phyloP scores from a whole-genome alignment of 306 rosid genomes.

The Cajanus cajan region DNA sequence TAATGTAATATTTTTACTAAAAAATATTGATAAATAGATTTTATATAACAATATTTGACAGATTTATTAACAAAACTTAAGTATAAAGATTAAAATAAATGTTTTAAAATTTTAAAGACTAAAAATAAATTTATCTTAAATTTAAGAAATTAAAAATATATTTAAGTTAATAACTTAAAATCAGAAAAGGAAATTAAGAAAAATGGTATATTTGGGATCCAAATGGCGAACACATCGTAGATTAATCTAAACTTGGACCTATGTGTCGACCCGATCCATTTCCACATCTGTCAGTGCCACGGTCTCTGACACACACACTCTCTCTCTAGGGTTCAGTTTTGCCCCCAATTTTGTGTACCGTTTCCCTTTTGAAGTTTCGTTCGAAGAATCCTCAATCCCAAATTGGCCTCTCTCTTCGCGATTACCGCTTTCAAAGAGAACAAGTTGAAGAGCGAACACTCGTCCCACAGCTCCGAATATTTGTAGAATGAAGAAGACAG shows the following conservation, averaged over 20 bases:
- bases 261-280: constrained; percentile 5
- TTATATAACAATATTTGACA: too few species aligned
- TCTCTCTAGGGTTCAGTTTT: constrained; percentile 14
- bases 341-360: neutral
- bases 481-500: neutral
- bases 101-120: too few species aligned
- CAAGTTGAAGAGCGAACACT: neutral
- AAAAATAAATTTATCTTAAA: too few species aligned
- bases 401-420: neutral
- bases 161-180: too few species aligned
- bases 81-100: too few species aligned
- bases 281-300: neutral
- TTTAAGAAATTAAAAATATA: too few species aligned
- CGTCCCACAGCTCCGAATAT: neutral
- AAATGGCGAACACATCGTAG: too few species aligned
- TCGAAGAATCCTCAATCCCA: constrained; percentile 1
- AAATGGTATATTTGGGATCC: too few species aligned
- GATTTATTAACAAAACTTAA: too few species aligned
- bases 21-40: too few species aligned
- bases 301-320: neutral
- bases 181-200: too few species aligned
- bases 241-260: neutral
- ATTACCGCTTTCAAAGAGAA: neutral
- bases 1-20: too few species aligned
- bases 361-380: neutral